A percentile compares a stretch with the other conserved stretches of the same genome.
Conservation (phyloP, 257 asterid species). For the Apocynum venetum region DNA sequence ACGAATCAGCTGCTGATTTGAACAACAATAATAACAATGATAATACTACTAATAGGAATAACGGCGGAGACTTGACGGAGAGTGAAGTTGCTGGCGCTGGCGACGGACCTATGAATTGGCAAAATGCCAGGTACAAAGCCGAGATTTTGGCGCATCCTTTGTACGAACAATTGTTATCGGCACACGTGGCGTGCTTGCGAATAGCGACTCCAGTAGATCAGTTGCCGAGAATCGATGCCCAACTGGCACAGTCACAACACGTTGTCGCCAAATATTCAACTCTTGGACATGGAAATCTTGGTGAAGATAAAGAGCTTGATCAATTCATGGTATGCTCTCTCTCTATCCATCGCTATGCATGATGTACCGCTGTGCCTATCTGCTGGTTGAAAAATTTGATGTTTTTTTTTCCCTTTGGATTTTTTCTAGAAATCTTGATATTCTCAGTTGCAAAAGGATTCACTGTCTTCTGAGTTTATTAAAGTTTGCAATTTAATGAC, state of each 20-base stretch:
- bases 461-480: background rate
- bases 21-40: conserved; percentile 12
- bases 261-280: conserved; percentile 52
- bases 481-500: background rate
- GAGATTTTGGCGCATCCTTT: conserved; percentile 59
- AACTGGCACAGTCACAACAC: conserved; percentile 64
- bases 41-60: conserved; percentile 11
- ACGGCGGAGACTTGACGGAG: conserved; percentile 27
- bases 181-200: conserved; percentile 70
- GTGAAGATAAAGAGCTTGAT: conserved; percentile 55
- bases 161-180: conserved; percentile 65
- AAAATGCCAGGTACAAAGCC: conserved; percentile 50
- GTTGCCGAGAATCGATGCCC: conserved; percentile 74
- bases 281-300: conserved; percentile 45
- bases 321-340: conserved; percentile 52
- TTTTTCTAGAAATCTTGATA: background rate
- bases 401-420: background rate
- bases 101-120: conserved; percentile 55
- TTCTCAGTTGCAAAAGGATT: background rate
- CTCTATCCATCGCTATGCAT: background rate
- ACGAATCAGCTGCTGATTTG: conserved; percentile 38
- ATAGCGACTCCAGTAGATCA: conserved; percentile 87
- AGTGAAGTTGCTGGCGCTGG: conserved; percentile 26
- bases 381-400: background rate
- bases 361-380: background rate